Evolutionary conservation across 306 rosid genomes (phyloP).

Genomic region (Fragaria vesca): DNA sequence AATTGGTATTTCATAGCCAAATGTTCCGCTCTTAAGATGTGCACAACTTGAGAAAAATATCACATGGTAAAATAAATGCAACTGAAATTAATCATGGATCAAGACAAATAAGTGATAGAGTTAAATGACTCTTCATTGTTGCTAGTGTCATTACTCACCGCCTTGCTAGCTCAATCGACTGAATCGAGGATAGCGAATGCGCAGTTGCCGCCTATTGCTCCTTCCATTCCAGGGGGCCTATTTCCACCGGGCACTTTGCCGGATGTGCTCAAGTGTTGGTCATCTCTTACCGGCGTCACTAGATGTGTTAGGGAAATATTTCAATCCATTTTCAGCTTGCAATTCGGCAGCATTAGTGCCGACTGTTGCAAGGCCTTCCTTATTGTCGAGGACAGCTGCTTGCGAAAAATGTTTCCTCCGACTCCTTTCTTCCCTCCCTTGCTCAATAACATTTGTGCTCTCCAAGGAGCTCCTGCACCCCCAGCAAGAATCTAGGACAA

Average conservation of each 20-base stretch:
- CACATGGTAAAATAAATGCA: too few species aligned
- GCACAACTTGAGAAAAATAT: too few species aligned
- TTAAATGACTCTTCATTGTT: background rate
- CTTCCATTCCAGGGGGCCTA: background rate
- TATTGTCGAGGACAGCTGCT: background rate
- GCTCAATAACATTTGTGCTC: background rate
- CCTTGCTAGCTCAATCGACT: background rate
- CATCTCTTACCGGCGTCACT: background rate
- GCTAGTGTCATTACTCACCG: background rate
- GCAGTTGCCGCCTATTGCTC: background rate
- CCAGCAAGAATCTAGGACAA: background rate
- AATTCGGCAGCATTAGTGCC: background rate
- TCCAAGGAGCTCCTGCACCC: background rate
- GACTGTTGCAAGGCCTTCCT: background rate
- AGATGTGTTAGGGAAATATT: background rate
- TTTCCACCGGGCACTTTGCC: background rate
- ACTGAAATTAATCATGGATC: too few species aligned
- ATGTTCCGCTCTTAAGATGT: too few species aligned
- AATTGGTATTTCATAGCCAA: too few species aligned
- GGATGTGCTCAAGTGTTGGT: background rate
- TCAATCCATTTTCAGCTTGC: background rate
- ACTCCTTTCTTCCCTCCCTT: constrained; percentile 19
- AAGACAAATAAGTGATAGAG: too few species aligned
- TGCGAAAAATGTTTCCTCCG: constrained; percentile 10
- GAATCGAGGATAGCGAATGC: background rate